A percentile compares a stretch with the other conserved stretches of the same genome.
Evolutionary conservation across 2,329 filamentous ascomycete genomes (phyloP).

Genomic region (Didymella sp.): DNA sequence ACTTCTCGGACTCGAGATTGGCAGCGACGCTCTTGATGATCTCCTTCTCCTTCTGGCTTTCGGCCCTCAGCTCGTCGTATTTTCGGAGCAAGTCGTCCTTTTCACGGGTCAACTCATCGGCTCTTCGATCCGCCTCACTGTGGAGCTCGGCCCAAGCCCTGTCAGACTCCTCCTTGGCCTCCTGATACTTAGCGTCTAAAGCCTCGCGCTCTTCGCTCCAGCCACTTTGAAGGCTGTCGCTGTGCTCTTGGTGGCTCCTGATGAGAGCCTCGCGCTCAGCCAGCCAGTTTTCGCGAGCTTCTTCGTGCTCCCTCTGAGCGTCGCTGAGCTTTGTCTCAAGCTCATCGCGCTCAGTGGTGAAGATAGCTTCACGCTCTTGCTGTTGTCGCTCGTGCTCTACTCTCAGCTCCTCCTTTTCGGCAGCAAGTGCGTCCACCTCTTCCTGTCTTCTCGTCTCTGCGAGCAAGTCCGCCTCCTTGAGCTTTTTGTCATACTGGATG

Average conservation of each 20-base stretch:
- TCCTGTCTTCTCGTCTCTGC: slow-evolving; percentile 59
- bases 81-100: slow-evolving; percentile 46
- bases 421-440: slow-evolving; percentile 45
- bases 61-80: slow-evolving; percentile 41
- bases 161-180: slow-evolving; percentile 54
- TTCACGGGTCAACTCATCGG: slow-evolving; percentile 44
- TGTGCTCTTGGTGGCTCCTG: slow-evolving; percentile 57
- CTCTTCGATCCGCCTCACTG: slow-evolving; percentile 44
- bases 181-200: slow-evolving; percentile 42
- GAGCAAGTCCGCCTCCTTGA: slow-evolving; percentile 56
- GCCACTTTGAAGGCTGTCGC: slow-evolving; percentile 58
- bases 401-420: slow-evolving; percentile 46
- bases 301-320: slow-evolving; percentile 54
- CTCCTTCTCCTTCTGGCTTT: slow-evolving; percentile 48
- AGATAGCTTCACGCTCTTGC: slow-evolving; percentile 52
- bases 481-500: slow-evolving; percentile 50
- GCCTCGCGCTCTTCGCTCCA: slow-evolving; percentile 61
- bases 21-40: slow-evolving; percentile 49
- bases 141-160: slow-evolving; percentile 54
- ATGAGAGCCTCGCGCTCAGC: slow-evolving; percentile 50
- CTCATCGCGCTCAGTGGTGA: slow-evolving; percentile 51
- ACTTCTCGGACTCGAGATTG: slow-evolving; percentile 52
- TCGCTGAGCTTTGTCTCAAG: slow-evolving; percentile 52
- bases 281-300: slow-evolving; percentile 57
- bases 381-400: slow-evolving; percentile 44